Base-by-base conservation (phyloP, 495 filamentous ascomycete genomes). In the Penicilliopsis zonata region DNA sequence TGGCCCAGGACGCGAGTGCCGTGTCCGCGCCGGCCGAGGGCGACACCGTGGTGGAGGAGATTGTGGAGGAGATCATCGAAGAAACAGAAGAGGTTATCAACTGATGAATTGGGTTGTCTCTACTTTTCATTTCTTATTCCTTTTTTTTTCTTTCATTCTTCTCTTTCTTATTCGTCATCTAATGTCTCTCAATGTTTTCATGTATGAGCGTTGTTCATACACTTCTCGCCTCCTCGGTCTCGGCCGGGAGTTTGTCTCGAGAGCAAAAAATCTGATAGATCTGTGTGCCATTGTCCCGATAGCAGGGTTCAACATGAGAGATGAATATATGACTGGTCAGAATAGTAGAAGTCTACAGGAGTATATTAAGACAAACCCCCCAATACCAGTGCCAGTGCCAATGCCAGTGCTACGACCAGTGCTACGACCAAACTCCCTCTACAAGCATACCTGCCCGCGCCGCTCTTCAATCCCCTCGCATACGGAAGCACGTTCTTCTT, bases 61-160 rank as follows among this genome's bases (percentile, higher is more conserved):
- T 87, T 39, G 80, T 93, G 47, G 88, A 92, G 57, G 86, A 95
- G 63, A 85, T 94, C 44, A 67, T 96, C 33, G 86, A 93, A 59
- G 86, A 94, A 71, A 76, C 67, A 33, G 90, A 94, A 66, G 90
- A 96, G 63, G 67, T 86, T 42, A 61, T 66, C 48, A 53, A 44
- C 50, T 63, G 50, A 64, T 45, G 43, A 47, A 49, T 28, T 28
- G n/a, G 15, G 26, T 5, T 5, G 4, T 5, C 4, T 5, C n/a
- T 28, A 36, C 33, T 28, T 34, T 43, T 29, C 24, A 15, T 6
- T 23, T 50, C 47, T 41, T 44, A 18, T 41, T 40, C 43, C 43
- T 50, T 49, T 46, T 53, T 63, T 52, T 50, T 43, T 53, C 49
- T 55, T 41, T n/a, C n/a, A n/a, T n/a, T 38, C 38, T 45, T 46